A percentile compares a stretch with the other conserved stretches of the same genome.
Evolutionary conservation across 139 green algal genomes (phyloP).

Genomic region (Chlorella sp.): DNA sequence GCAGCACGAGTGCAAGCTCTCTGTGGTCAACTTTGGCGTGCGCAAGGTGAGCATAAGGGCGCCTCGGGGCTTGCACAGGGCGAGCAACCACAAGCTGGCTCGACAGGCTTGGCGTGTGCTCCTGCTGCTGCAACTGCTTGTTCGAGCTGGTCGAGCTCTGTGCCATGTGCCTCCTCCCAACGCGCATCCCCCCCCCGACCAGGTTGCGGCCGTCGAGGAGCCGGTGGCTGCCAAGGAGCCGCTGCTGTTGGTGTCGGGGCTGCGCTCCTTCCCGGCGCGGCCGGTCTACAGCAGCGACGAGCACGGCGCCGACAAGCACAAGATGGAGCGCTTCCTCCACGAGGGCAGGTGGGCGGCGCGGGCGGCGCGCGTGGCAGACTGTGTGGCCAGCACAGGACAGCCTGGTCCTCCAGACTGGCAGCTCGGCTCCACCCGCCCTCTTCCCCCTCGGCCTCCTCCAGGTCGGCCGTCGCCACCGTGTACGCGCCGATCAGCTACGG

Average conservation of each 20-base stretch:
- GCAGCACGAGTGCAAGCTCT: conserved; percentile 92
- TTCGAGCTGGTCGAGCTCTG: too few species aligned
- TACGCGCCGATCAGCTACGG: conserved; percentile 88
- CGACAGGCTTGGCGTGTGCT: too few species aligned
- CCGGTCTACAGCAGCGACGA: conserved; percentile 80
- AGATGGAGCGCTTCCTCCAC: conserved; percentile 93
- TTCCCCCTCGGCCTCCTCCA: conserved; percentile 26
- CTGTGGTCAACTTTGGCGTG: conserved; percentile 84
- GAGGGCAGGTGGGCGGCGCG: conserved; percentile 21
- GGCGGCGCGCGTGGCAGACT: neutral
- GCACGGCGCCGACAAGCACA: conserved; percentile 86
- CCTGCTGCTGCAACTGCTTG: too few species aligned
- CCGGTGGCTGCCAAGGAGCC: conserved; percentile 82
- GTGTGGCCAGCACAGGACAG: neutral
- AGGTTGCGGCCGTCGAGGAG: conserved; percentile 57
- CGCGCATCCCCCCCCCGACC: neutral
- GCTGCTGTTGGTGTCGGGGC: conserved; percentile 79
- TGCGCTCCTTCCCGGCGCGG: conserved; percentile 55
- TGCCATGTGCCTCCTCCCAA: neutral
- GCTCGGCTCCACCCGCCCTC: neutral
- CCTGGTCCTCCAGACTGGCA: too few species aligned
- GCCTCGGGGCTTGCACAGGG: too few species aligned
- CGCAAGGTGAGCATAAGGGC: too few species aligned
- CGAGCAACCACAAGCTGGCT: too few species aligned
- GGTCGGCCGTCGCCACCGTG: conserved; percentile 65